These are phyloP conservation scores for Calonectria naviculata DNA, from an alignment of 2,329 filamentous ascomycete genomes.

Conservation along the genomic window DNA sequence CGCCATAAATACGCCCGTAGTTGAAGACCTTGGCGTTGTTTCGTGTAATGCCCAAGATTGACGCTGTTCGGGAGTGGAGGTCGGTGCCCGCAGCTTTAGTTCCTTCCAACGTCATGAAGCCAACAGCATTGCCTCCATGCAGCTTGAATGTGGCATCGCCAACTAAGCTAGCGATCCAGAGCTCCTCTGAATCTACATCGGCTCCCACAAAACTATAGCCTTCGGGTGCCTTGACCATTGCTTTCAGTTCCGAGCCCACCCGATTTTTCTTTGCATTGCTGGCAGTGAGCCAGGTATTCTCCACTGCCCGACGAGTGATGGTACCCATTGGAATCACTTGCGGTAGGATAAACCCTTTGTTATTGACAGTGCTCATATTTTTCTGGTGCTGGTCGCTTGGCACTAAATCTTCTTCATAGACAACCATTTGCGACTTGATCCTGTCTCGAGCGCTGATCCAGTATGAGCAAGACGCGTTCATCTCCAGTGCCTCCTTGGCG, in stretches of 20 bases:
- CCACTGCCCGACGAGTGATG: slow-evolving; percentile 91
- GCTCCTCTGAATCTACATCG: slow-evolving; percentile 95
- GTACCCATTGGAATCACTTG: slow-evolving; percentile 99
- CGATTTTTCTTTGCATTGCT: slow-evolving; percentile 97
- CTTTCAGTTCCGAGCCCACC: slow-evolving; percentile 95
- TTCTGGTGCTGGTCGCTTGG: background rate
- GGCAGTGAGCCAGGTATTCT: slow-evolving; percentile 98
- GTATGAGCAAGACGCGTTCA: slow-evolving; percentile 99
- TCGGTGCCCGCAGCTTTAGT: slow-evolving; percentile 95
- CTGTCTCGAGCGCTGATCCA: slow-evolving; percentile 97
- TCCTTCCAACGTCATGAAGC: slow-evolving; percentile 98
- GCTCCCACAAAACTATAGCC: slow-evolving; percentile 96
- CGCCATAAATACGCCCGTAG: slow-evolving; percentile 98
- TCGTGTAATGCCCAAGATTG: slow-evolving; percentile 91
- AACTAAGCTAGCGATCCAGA: slow-evolving; percentile 97
- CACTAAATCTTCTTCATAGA: slow-evolving; percentile 77
- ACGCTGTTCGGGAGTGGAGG: slow-evolving; percentile 91
- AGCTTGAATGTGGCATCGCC: slow-evolving; percentile 95
- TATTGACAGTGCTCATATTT: slow-evolving; percentile 27
- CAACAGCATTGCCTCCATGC: slow-evolving; percentile 95
- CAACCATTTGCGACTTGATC: slow-evolving; percentile 95
- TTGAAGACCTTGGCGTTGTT: slow-evolving; percentile 99
- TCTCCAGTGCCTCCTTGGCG: slow-evolving; percentile 94
- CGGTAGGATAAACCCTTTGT: slow-evolving; percentile 84
- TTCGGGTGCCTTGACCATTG: slow-evolving; percentile 92